Base-by-base conservation (phyloP, 768 basidiomycete genomes). In the Leucocoprinus birnbaumii region DNA sequence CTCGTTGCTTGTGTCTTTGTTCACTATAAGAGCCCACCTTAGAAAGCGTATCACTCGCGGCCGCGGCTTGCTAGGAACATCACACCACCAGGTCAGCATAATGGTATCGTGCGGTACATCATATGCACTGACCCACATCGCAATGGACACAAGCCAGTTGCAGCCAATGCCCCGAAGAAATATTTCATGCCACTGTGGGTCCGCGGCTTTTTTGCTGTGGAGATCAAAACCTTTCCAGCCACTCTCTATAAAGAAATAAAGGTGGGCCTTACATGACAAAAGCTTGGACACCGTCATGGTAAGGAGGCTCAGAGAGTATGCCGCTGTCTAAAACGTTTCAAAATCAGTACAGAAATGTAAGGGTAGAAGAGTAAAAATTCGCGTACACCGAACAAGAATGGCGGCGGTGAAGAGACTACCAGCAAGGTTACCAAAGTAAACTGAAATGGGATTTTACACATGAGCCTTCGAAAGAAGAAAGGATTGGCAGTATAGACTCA, bases 81-180 rank as follows among this genome's bases (percentile, higher is more conserved):
- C n/a, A n/a, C n/a, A n/a, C n/a, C n/a, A n/a, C n/a, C n/a, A n/a
- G n/a, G n/a, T n/a, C n/a, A n/a, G n/a, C n/a, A n/a, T n/a, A n/a
- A n/a, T n/a, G n/a, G n/a, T n/a, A n/a, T n/a, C n/a, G n/a, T n/a
- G n/a, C n/a, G n/a, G n/a, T n/a, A n/a, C n/a, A n/a, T n/a, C n/a
- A n/a, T n/a, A n/a, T n/a, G n/a, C 18, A 68, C 85, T 25, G 53
- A 87, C 87, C 86, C 87, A 89, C 52, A 89, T 72, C 1, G 86
- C 87, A 3, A 88, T 68, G 57, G 78, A 86, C 35, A 89, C 87
- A 1, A 89, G 74, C 86, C 86, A 89, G 59, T 89, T 89, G 59
- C 87, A 89, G 6, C 80, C 87, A 59, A 89, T 86, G 0, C 87
- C 87, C 16, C 86, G 74, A 18, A 89, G 68, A 68, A 89, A 83